Evolutionary conservation across 192 early-diverging fungal genomes (phyloP), one percentile per base, ranked within the genome.

Genomic region (Tieghemiomyces parasiticus): DNA sequence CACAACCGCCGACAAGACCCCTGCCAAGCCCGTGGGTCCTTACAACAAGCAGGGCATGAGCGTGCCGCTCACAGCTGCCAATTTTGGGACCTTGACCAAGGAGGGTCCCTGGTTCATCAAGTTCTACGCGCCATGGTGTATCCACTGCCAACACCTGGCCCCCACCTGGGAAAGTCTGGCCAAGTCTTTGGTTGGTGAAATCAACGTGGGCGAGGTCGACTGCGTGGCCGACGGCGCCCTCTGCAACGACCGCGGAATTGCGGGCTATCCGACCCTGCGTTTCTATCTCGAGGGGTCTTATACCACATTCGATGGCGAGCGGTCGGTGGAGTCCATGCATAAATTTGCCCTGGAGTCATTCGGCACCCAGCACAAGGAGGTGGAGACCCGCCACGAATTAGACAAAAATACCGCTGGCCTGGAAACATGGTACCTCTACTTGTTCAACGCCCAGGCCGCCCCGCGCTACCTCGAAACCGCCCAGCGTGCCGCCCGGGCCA

Each of bases 91-190:
- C 46, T 58, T 66, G 51, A 78, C 78, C 14, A 71, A 77, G 19
- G 64, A 67, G 16, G 81, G 79, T 0, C 84, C 84, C 16, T 93
- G 91, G 91, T 86, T 93, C 60, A 61, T 93, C 32, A 78, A 89
- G 70, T 92, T 92, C 70, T 89, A 86, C 69, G 88, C 91, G 22
- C 91, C 91, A 10, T 91, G 87, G 88, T 92, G 90, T 65, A 67
- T 75, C 24, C 91, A 93, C 68, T 96, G 93, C 75, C 78, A 91
- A 72, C 69, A 74, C 1, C 78, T 97, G 65, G 86, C 83, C 6
- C 92, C 92, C 0, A 73, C 77, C 22, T 95, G 88, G 79, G 78
- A 78, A 10, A 65, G 84, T 46, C 65, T 97, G 53, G 88, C 79
- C 16, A 66, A 66, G 14, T 63, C 63, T 19, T 52, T 88, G 48